A percentile compares a stretch with the other conserved stretches of the same genome.
Conservation (phyloP, 202 grass and related monocot genomes). For the Schoenoplectus tabernaemontani region DNA sequence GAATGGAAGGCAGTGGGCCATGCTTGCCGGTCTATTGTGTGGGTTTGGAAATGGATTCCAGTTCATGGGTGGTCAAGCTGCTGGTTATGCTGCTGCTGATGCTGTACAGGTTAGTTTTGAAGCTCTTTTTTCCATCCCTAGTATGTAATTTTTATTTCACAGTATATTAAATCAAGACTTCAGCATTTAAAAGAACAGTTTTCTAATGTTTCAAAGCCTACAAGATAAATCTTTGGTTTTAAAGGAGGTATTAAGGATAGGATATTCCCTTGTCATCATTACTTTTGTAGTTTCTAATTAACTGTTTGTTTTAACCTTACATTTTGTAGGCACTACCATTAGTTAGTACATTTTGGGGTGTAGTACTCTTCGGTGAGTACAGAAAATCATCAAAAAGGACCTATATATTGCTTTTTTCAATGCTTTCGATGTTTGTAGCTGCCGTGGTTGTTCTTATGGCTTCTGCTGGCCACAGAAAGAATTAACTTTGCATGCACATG, state of each 20-base stretch:
- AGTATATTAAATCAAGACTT: neutral
- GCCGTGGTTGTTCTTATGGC: slow-evolving; percentile 84
- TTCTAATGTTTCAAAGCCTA: neutral
- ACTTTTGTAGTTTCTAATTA: slow-evolving; percentile 10
- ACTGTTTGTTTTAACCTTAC: slow-evolving; percentile 10
- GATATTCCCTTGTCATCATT: neutral
- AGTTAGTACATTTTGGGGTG: slow-evolving; percentile 96
- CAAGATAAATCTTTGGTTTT: neutral
- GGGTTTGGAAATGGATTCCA: slow-evolving; percentile 94
- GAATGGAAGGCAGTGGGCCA: slow-evolving; percentile 89
- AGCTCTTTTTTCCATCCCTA: neutral
- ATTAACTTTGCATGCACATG: neutral
- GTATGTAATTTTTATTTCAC: neutral
- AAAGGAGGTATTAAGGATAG: neutral
- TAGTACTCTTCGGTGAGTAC: slow-evolving; percentile 86
- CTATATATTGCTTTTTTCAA: slow-evolving; percentile 51
- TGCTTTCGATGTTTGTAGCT: slow-evolving; percentile 74
- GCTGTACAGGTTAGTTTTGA: slow-evolving; percentile 63
- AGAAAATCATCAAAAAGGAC: slow-evolving; percentile 75
- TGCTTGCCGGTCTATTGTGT: slow-evolving; percentile 67
- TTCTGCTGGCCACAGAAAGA: slow-evolving; percentile 74
- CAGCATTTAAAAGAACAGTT: neutral
- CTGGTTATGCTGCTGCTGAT: slow-evolving; percentile 94
- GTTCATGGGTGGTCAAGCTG: slow-evolving; percentile 97
- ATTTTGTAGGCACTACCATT: slow-evolving; percentile 69